Evolutionary conservation across 164 flowering plant genomes (phyloP).

Genomic region (Cinnamomum chago): DNA sequence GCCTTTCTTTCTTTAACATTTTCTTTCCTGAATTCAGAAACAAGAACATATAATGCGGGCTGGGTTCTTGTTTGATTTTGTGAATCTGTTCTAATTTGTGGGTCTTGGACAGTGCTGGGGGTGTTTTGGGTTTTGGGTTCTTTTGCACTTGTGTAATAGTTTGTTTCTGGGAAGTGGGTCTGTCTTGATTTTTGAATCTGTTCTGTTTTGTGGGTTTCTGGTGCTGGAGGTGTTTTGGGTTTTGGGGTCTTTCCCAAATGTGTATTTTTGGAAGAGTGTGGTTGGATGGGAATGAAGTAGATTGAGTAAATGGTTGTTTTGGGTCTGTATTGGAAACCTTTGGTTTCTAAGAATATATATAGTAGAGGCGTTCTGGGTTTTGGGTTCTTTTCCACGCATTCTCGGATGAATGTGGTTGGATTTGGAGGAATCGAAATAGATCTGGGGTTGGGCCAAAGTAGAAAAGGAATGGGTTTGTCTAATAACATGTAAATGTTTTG

Average conservation of each 20-base stretch:
- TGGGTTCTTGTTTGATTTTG: background rate
- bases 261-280: background rate
- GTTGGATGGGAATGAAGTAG: too few relatives aligned
- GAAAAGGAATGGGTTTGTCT: background rate
- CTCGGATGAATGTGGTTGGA: background rate
- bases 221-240: background rate
- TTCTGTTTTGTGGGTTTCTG: background rate
- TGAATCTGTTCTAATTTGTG: background rate
- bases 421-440: background rate
- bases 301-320: too few relatives aligned
- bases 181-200: too few relatives aligned
- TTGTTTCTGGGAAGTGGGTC: too few relatives aligned
- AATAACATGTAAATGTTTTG: background rate
- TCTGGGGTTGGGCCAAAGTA: background rate
- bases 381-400: background rate
- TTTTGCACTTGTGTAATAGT: too few relatives aligned
- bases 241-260: background rate
- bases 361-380: background rate
- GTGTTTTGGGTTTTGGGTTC: too few relatives aligned
- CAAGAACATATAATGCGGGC: background rate
- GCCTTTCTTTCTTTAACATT: background rate
- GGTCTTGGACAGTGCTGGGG: background rate
- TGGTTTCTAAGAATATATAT: too few relatives aligned
- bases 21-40: background rate
- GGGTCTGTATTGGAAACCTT: too few relatives aligned